Evolutionary conservation across 2,329 filamentous ascomycete species (phyloP), one percentile per base, ranked within the genome.

Genomic region (Mycosphaerelloides madeirae): DNA sequence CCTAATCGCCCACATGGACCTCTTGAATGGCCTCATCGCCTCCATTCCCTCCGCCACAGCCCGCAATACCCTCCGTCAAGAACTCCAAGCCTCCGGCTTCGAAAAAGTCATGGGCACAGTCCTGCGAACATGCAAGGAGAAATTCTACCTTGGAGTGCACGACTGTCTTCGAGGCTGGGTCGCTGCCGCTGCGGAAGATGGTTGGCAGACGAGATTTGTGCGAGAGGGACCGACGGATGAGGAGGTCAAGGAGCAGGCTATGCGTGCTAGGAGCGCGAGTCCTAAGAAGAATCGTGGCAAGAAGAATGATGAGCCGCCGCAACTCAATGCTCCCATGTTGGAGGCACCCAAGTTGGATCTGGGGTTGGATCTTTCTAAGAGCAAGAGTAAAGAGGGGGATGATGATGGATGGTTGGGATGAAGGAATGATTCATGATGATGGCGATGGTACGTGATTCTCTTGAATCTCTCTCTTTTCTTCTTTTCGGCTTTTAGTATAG

Each of bases 101-200:
- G 93, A 98, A 67, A 89, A 89, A 56, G 82, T 85, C 55, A 86
- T 97, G 76, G 89, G 89, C 13, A 79, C 79, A 16, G 91, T 83
- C 46, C 72, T 97, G 50, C 81, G 93, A 4, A 84, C 91, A 13
- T 97, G 91, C 74, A 98, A 97, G 65, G 90, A 96, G 67, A 97
- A 97, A 65, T 95, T 97, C 65, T 97, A 98, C 64, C 85, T 86
- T 2, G 82, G 85, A 38, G 86, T 98, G 3, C 93, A 98, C 64
- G 87, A 91, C 57, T 88, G 84, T 2, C 74, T 97, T 52, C 81
- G 85, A 43, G 90, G 86, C 6, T 98, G 91, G 90, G 85, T 96
- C 14, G 84, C 83, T 0, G 93, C 91, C 1, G 90, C 88, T 0
- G 76, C 75, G 20, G 89, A 90, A 49, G 93, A 98, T 66, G 86